Evolutionary conservation across 495 filamentous ascomycete genomes (phyloP).

Genomic region (Penicillium verhagenii): DNA sequence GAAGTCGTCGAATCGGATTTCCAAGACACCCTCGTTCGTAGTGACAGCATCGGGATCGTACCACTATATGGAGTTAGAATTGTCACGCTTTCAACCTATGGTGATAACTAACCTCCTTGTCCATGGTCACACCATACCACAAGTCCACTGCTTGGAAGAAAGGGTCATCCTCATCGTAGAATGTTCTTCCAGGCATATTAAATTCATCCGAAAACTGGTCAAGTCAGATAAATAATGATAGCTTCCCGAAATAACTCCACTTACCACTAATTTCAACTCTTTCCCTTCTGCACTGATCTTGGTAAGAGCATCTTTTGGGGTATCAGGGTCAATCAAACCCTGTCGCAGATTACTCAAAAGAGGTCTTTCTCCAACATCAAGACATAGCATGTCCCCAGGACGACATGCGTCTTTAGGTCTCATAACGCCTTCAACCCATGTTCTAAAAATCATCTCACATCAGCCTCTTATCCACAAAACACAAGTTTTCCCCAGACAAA

Average conservation of each 20-base stretch:
- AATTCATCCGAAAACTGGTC: slow-evolving; percentile 77
- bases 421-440: slow-evolving; percentile 49
- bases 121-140: slow-evolving; percentile 79
- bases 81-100: background rate
- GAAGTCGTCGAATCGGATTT: slow-evolving; percentile 66
- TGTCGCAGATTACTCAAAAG: slow-evolving; percentile 59
- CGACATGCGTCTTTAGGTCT: slow-evolving; percentile 30
- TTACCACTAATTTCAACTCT: slow-evolving; percentile 62
- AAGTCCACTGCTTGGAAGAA: slow-evolving; percentile 69
- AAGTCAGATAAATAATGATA: slow-evolving; percentile 7
- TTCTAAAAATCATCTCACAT: slow-evolving; percentile 38
- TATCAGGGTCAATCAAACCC: slow-evolving; percentile 70
- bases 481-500: background rate
- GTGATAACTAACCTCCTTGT: slow-evolving; percentile 56
- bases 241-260: slow-evolving; percentile 9
- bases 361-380: slow-evolving; percentile 55
- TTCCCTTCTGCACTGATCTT: slow-evolving; percentile 59
- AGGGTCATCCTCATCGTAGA: slow-evolving; percentile 73
- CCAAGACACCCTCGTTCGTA: slow-evolving; percentile 64
- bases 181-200: slow-evolving; percentile 66
- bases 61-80: slow-evolving; percentile 50
- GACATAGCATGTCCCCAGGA: slow-evolving; percentile 52
- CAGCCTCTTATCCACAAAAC: background rate
- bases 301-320: slow-evolving; percentile 57
- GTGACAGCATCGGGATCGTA: slow-evolving; percentile 77